Conservation (phyloP, 305 asterid genomes). For the Fraxinus latifolia region DNA sequence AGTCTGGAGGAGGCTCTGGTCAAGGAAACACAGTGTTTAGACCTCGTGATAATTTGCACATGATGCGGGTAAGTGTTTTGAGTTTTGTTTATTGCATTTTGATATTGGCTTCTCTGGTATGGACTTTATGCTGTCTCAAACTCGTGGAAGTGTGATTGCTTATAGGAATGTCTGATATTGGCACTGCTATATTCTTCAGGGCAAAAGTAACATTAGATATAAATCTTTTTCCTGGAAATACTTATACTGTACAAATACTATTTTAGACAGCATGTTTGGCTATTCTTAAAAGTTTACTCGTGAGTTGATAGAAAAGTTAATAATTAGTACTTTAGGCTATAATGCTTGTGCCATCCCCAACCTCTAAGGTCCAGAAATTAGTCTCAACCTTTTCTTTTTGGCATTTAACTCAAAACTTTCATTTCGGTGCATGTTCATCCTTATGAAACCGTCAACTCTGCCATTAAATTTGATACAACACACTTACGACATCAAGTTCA, state of each 20-base stretch:
- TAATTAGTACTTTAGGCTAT: background rate
- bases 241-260: background rate
- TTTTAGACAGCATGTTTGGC: background rate
- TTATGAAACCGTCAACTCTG: background rate
- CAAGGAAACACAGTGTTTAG: slow-evolving; percentile 53
- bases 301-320: background rate
- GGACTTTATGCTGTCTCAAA: background rate
- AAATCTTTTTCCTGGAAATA: background rate
- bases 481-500: background rate
- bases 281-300: background rate
- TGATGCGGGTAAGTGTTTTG: slow-evolving; percentile 50
- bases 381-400: background rate
- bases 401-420: background rate
- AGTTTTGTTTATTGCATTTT: background rate
- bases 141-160: background rate
- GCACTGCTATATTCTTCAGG: background rate
- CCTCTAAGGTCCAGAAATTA: background rate
- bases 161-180: background rate
- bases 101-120: slow-evolving; percentile 22
- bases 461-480: background rate
- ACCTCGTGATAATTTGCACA: slow-evolving; percentile 54
- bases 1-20: slow-evolving; percentile 50
- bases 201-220: slow-evolving; percentile 1
- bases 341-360: background rate
- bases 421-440: background rate